Base-by-base conservation (phyloP, 179 eudicot species). In the Carnegiea gigantea region DNA sequence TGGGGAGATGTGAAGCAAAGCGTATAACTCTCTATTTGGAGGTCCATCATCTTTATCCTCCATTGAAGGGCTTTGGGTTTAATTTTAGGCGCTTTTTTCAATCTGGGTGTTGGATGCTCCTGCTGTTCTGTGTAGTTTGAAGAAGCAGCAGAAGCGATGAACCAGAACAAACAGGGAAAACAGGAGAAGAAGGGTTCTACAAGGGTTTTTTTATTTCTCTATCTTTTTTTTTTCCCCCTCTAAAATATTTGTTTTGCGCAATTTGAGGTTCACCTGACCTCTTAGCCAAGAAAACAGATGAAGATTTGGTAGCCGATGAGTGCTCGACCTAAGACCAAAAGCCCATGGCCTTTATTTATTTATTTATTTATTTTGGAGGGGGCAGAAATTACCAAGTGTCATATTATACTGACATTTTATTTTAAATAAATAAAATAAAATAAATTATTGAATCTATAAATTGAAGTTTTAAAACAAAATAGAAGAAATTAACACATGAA, bases 1-100 rank as follows among this genome's bases (percentile, higher is more conserved):
- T 6, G 98, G 97, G 0, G 99, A 94, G 33, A 96, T 80, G 84
- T 96, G 89, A 38, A 96, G 93, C 68, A 96, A 84, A 44, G 97
- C 99, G 77, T 96, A 96, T 1, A 96, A 85, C 76, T 96, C 93
- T 84, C 87, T 92, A 48, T 90, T 91, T 4, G 87, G 86, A 24
- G 84, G 83, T 65, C 80, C 89, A 28, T 65, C 74, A 2, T 83
- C 85, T 40, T 67, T 82, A 43, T 87, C 92, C 78, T 81, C 90
- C 98, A 93, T 91, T 79, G 68, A 13, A n/a, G 21, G 11, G 4
- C 36, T 80, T 21, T 7, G 6, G 9, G 10, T 77, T 15, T 44
- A 23, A 33, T 13, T 20, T 36, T 57, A 17, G 53, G 57, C 15
- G 21, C n/a, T 28, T 73, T 53, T 24, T 1, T 9, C 24, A 77